A percentile compares a stretch with the other conserved stretches of the same genome.
Conservation (phyloP, 345 rosid genomes). For the Melaleuca alternifolia region DNA sequence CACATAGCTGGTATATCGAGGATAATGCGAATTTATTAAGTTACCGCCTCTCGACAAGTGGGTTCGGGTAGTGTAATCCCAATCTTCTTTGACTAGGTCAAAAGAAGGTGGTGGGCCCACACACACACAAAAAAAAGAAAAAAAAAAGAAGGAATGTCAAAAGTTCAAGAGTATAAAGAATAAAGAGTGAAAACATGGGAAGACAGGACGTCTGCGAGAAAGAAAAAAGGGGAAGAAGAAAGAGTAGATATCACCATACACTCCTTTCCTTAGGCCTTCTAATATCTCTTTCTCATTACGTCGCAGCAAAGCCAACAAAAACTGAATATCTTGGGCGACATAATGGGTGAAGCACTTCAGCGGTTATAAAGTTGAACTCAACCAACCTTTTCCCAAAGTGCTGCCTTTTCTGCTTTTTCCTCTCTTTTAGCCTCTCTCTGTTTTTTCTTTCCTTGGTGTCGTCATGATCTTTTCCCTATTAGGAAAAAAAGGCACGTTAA, state of each 20-base stretch:
- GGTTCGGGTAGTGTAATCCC: not conserved
- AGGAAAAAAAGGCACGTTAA: not conserved
- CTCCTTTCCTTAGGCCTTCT: slow-evolving; percentile 62
- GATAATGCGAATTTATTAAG: not conserved
- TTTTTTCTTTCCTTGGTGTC: slow-evolving; percentile 49
- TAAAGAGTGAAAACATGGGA: too few relatives aligned
- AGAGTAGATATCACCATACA: slow-evolving; percentile 50
- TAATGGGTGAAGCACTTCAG: not conserved
- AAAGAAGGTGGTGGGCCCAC: too few relatives aligned
- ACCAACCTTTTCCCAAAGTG: slow-evolving; percentile 66
- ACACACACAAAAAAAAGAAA: too few relatives aligned
- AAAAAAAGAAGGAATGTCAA: too few relatives aligned
- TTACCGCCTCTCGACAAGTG: not conserved
- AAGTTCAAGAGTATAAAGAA: too few relatives aligned
- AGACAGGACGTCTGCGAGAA: too few relatives aligned
- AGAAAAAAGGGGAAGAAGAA: too few relatives aligned
- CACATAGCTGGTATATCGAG: not conserved
- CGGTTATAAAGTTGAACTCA: not conserved
- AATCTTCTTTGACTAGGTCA: too few relatives aligned
- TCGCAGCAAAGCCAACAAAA: slow-evolving; percentile 24
- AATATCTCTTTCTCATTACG: slow-evolving; percentile 75
- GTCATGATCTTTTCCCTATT: slow-evolving; percentile 64
- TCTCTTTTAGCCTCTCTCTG: slow-evolving; percentile 77
- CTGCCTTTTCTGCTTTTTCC: slow-evolving; percentile 82
- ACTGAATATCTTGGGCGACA: not conserved